These are phyloP conservation scores for Colletotrichum sp. DNA, from an alignment of 2,329 filamentous ascomycete species.

Conservation along the genomic window DNA sequence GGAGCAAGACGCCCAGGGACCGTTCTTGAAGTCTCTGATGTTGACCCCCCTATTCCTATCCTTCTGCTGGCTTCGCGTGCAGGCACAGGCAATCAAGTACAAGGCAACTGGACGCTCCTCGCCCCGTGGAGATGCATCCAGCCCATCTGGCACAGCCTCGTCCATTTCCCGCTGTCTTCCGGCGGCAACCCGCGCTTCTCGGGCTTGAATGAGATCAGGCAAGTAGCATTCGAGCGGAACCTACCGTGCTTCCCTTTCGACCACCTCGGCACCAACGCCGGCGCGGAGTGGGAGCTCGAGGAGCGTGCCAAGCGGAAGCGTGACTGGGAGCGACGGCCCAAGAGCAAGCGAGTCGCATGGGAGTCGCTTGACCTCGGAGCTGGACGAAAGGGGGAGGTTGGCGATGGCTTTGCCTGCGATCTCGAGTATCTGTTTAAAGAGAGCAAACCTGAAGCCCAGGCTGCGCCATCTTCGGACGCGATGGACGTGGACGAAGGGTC, in stretches of 20 bases:
- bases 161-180: constrained; percentile 80
- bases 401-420: constrained; percentile 82
- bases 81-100: constrained; percentile 49
- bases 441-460: background rate
- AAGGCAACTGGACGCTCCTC: constrained; percentile 82
- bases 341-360: constrained; percentile 81
- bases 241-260: constrained; percentile 88
- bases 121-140: constrained; percentile 90
- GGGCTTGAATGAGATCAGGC: constrained; percentile 78
- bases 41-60: constrained; percentile 80
- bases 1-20: constrained; percentile 66
- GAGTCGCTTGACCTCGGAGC: constrained; percentile 75
- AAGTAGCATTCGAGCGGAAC: constrained; percentile 81
- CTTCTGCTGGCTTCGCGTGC: constrained; percentile 69
- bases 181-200: constrained; percentile 85
- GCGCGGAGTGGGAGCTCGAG: constrained; percentile 76
- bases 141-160: constrained; percentile 84
- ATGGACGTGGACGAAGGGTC: constrained; percentile 22
- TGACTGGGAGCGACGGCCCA: constrained; percentile 79
- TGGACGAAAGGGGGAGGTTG: constrained; percentile 80
- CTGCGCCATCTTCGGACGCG: background rate
- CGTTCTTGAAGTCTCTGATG: constrained; percentile 58
- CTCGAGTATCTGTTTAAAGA: constrained; percentile 72
- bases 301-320: constrained; percentile 64
- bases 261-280: constrained; percentile 78